Evolutionary conservation across 768 basidiomycete genomes (phyloP).

Genomic region (Boletus sensibilis): DNA sequence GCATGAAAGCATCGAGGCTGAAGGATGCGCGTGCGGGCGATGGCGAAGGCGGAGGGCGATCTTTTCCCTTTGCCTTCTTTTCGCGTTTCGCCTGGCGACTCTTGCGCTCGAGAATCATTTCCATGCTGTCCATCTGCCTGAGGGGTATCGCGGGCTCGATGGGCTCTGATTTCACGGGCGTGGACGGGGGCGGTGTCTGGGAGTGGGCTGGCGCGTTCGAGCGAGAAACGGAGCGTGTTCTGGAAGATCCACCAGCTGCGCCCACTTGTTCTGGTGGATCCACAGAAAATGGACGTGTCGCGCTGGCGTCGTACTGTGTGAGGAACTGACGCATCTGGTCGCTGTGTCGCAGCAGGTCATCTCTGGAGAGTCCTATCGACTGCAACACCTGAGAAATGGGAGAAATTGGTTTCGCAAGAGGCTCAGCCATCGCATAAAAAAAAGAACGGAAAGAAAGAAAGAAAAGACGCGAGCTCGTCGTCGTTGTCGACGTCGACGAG

Average conservation of each 20-base stretch:
- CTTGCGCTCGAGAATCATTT: constrained; percentile 72
- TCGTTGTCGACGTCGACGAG: constrained; percentile 21
- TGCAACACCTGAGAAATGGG: constrained; percentile 73
- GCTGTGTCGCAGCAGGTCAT: constrained; percentile 68
- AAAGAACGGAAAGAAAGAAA: background rate
- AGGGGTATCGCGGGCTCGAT: constrained; percentile 47
- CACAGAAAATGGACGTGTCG: constrained; percentile 44
- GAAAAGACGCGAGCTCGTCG: constrained; percentile 14
- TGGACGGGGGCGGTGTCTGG: constrained; percentile 46
- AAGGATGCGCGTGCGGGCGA: constrained; percentile 47
- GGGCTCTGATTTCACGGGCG: constrained; percentile 65
- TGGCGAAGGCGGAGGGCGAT: constrained; percentile 52
- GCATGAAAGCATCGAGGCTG: constrained; percentile 49
- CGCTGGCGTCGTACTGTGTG: constrained; percentile 48
- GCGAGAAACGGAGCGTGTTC: constrained; percentile 46
- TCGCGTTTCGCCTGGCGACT: constrained; percentile 53
- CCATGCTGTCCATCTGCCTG: constrained; percentile 72
- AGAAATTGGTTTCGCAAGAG: constrained; percentile 40
- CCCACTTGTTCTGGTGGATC: constrained; percentile 36
- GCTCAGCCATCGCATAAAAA: constrained; percentile 20
- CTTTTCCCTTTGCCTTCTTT: constrained; percentile 46
- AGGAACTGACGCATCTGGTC: constrained; percentile 81
- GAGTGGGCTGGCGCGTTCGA: constrained; percentile 44
- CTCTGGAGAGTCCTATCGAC: constrained; percentile 72
- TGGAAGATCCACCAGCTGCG: constrained; percentile 41